Base-by-base conservation (phyloP, 2,329 filamentous ascomycete genomes). In the Aspergillus sp. region DNA sequence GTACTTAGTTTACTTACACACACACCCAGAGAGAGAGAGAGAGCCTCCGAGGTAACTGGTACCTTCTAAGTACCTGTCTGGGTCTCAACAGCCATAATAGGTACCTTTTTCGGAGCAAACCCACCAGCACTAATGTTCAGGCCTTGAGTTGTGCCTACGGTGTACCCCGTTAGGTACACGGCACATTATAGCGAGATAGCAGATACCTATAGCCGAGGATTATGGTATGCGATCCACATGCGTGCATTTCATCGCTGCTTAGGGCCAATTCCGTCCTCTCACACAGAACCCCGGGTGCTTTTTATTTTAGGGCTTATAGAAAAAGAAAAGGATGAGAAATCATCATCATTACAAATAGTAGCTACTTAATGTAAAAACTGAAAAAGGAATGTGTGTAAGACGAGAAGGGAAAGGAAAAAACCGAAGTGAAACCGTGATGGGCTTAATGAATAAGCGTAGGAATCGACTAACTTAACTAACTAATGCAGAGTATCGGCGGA, bases 401-500 rank as follows among this genome's bases (percentile, higher is more conserved):
- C 4, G 10, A 49, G 13, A 32, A 50, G 32, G 38, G 17, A 23
- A 30, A 17, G 13, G 13, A 21, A 5, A 15, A 21, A 38, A 13
- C n/a, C 17, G 36, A 50, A 21, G 41, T 13, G 13, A 47, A n/a
- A 15, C 17, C 9, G 38, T 12, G 28, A 45, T 19, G 28, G 36
- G 30, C 38, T 38, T 28, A 57, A 13, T 50, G 32, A 49, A 39
- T 32, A 50, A 50, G 17, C 45, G 25, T 23, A 36, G 6, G 19
- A 57, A 21, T 32, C 19, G 55, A 48, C 47, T 38, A 39, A 51
- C 48, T 39, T 43, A 45, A 47, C 23, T 32, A 50, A 57, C 48
- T 51, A 41, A 57, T 39, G 55, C 30, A 51, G 45, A 39, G 17
- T 57, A 17, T 51, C 43, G 19, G 41, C 15, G 41, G 41, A 13